Evolutionary conservation across 495 filamentous ascomycete species (phyloP).

Genomic region (Lindgomyces ingoldianus): DNA sequence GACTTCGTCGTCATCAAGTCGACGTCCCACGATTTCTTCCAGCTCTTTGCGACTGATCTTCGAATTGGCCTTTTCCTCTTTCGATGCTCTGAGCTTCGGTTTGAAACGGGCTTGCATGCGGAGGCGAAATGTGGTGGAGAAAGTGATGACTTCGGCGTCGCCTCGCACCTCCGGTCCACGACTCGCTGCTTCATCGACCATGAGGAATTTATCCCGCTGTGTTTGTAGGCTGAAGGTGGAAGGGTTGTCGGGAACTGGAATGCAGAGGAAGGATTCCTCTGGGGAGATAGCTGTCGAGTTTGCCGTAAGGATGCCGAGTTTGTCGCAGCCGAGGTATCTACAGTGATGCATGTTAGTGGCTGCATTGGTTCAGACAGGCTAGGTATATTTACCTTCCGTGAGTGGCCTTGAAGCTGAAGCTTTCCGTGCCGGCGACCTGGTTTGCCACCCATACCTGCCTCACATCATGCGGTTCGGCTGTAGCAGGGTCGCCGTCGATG

Average conservation of each 20-base stretch:
- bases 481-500: constrained; percentile 71
- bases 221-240: constrained; percentile 42
- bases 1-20: constrained; percentile 82
- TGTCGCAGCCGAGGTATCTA: constrained; percentile 79
- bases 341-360: neutral
- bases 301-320: constrained; percentile 74
- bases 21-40: constrained; percentile 75
- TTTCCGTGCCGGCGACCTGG: constrained; percentile 76
- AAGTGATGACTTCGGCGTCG: constrained; percentile 69
- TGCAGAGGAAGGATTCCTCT: constrained; percentile 71
- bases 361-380: neutral
- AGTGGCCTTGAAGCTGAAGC: constrained; percentile 80
- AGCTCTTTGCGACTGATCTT: constrained; percentile 87
- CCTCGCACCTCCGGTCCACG: constrained; percentile 58
- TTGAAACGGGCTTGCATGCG: constrained; percentile 96
- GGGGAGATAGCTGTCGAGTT: constrained; percentile 75
- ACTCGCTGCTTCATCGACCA: constrained; percentile 38
- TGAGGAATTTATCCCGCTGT: constrained; percentile 43
- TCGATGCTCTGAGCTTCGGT: constrained; percentile 71
- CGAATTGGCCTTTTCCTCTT: constrained; percentile 75
- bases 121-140: constrained; percentile 76
- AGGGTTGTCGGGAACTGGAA: constrained; percentile 37
- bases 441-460: constrained; percentile 94
- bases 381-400: constrained; percentile 62
- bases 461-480: constrained; percentile 90